Evolutionary conservation across 2,329 filamentous ascomycete genomes (phyloP), one percentile per base, ranked within the genome.

Genomic region (Alternaria panax): DNA sequence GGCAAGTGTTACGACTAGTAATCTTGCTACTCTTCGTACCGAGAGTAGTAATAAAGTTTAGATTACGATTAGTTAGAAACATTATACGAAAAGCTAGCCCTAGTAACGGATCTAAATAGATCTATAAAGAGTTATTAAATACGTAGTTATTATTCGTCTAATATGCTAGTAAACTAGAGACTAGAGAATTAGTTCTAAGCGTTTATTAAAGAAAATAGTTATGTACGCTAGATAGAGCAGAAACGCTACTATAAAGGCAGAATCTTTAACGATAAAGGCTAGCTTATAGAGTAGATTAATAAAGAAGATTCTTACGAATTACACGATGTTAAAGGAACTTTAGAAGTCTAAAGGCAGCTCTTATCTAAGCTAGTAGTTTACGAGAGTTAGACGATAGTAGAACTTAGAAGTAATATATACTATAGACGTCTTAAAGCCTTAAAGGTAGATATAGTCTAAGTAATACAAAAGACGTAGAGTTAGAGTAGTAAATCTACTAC

Each of bases 341-440:
- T 60, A 7, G 58, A 53, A 45, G 58, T 60, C 12, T 42, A 60
- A 36, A 60, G 50, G 42, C 9, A 57, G 16, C 53, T 60, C 3
- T 53, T 60, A 30, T 40, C 48, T 14, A 60, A 60, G 52, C 58
- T 60, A 60, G 58, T 42, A 51, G 58, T 45, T 34, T 32, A 57
- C n/a, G 48, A 60, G 36, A 60, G 54, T 54, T 7, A 18, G 16
- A 25, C 46, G 7, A 51, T 51, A 42, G 58, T 24, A 57, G 25
- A 32, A 25, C 14, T 12, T 57, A 7, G 27, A 32, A 53, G 27
- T 7, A 20, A 42, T 7, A 42, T 42, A 3, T 16, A 38, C 30
- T 4, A 18, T 12, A 30, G 28, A 34, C 12, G 12, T 18, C 51
- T 53, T 42, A 3, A 53, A n/a, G 30, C 36, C 51, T 30, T 53